These are phyloP conservation scores for Paramyrothecium roridum DNA, from an alignment of 2,329 filamentous ascomycete genomes.

Conservation along the genomic window DNA sequence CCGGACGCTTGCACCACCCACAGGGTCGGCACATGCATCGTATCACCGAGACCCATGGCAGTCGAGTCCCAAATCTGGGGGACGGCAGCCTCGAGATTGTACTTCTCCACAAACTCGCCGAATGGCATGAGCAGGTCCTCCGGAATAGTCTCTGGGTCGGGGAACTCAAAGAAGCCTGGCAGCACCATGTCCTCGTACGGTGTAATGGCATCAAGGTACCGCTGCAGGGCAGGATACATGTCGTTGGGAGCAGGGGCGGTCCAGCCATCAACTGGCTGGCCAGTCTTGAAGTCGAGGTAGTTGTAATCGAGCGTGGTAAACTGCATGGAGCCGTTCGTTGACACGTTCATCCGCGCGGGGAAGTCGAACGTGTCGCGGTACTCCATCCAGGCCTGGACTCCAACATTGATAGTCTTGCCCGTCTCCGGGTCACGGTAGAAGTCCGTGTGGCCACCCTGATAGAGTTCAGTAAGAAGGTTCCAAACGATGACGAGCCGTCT, in stretches of 20 bases:
- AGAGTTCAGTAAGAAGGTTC: background rate
- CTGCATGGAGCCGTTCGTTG: slow-evolving; percentile 22
- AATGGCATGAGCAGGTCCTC: slow-evolving; percentile 38
- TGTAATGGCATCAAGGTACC: slow-evolving; percentile 19
- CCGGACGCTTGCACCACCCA: slow-evolving; percentile 35
- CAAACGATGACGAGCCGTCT: background rate
- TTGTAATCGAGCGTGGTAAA: slow-evolving; percentile 25
- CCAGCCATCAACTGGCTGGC: slow-evolving; percentile 19
- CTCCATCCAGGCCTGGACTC: slow-evolving; percentile 28
- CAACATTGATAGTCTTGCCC: slow-evolving; percentile 24
- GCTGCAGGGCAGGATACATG: slow-evolving; percentile 16
- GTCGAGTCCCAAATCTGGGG: slow-evolving; percentile 32
- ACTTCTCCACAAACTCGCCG: slow-evolving; percentile 42
- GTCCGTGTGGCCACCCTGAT: slow-evolving; percentile 43
- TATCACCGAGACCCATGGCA: slow-evolving; percentile 39
- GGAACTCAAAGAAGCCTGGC: slow-evolving; percentile 33
- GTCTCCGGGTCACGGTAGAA: slow-evolving; percentile 39
- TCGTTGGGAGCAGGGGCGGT: slow-evolving; percentile 9
- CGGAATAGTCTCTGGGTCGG: slow-evolving; percentile 26
- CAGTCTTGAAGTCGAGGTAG: slow-evolving; percentile 31
- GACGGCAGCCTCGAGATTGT: slow-evolving; percentile 35
- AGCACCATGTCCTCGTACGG: slow-evolving; percentile 23
- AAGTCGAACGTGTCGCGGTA: slow-evolving; percentile 29
- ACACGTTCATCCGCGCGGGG: slow-evolving; percentile 25
- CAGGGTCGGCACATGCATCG: slow-evolving; percentile 32